Evolutionary conservation across 768 basidiomycete species (phyloP).

Genomic region (Saitozyma podzolica): DNA sequence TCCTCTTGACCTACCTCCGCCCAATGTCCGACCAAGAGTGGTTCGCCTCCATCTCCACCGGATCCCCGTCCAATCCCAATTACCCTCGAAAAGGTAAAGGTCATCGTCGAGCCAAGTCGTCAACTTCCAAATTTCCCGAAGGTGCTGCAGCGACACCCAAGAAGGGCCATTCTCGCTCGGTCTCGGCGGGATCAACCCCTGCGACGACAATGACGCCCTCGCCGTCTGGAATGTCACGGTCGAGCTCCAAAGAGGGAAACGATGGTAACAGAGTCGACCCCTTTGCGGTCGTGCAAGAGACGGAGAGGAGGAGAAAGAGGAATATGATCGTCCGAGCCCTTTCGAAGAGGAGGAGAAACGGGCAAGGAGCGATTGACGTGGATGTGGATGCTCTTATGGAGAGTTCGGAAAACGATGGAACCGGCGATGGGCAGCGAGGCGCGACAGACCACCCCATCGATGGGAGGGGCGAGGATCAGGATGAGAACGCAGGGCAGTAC

Average conservation of each 20-base stretch:
- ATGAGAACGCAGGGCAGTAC: slow-evolving; percentile 42
- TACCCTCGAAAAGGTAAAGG: not conserved
- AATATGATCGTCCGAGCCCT: slow-evolving; percentile 11
- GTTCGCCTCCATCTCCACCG: slow-evolving; percentile 34
- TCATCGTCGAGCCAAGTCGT: slow-evolving; percentile 1
- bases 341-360: not conserved
- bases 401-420: not conserved
- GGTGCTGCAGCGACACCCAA: not conserved
- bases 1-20: slow-evolving; percentile 45
- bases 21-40: slow-evolving; percentile 51
- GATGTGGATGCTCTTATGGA: too few relatives aligned
- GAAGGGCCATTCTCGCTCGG: too few relatives aligned
- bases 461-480: slow-evolving; percentile 25
- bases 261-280: too few relatives aligned
- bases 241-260: too few relatives aligned
- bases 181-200: too few relatives aligned
- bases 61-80: not conserved
- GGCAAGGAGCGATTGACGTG: not conserved
- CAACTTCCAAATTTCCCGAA: not conserved
- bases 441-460: not conserved
- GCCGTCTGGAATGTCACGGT: too few relatives aligned
- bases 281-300: not conserved
- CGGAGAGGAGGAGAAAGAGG: slow-evolving; percentile 14
- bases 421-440: not conserved
- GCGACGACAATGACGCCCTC: too few relatives aligned